Percentiles rank a stretch among this genome's conserved stretches.
These are phyloP conservation scores for Galerina marginata DNA, from an alignment of 768 basidiomycete species.

Conservation along the genomic window DNA sequence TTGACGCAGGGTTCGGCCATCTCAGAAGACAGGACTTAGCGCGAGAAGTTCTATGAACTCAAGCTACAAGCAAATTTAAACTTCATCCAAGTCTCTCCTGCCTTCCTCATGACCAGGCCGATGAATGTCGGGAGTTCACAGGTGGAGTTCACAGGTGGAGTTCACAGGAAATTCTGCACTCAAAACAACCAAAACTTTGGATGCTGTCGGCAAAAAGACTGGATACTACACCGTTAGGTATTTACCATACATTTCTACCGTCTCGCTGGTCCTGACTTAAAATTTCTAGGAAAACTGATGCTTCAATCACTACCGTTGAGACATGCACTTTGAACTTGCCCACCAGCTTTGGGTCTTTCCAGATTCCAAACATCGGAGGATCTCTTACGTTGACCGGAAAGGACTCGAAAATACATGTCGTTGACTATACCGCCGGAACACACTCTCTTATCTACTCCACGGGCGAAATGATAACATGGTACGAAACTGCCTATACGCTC, in stretches of 20 bases:
- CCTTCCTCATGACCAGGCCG: conserved; percentile 53
- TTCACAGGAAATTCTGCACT: conserved; percentile 54
- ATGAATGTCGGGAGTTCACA: conserved; percentile 44
- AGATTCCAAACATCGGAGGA: conserved; percentile 49
- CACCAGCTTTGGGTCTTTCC: conserved; percentile 49
- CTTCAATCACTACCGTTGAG: conserved; percentile 41
- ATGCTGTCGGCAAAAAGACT: conserved; percentile 51
- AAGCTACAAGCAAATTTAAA: conserved; percentile 58
- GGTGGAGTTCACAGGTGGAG: too few species aligned
- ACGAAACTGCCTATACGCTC: neutral
- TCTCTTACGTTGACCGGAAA: conserved; percentile 50
- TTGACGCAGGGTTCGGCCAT: conserved; percentile 50
- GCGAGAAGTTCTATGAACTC: conserved; percentile 59
- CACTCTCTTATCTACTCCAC: conserved; percentile 52
- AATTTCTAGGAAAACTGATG: conserved; percentile 42
- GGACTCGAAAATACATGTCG: conserved; percentile 58
- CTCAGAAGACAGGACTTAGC: conserved; percentile 54
- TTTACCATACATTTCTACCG: neutral
- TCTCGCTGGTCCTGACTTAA: neutral
- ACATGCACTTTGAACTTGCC: conserved; percentile 48
- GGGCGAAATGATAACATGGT: conserved; percentile 57
- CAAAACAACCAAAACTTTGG: conserved; percentile 53
- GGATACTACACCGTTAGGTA: conserved; percentile 53
- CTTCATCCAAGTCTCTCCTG: conserved; percentile 55
- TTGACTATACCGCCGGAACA: conserved; percentile 52